These are phyloP conservation scores for Flaveria robusta DNA, from an alignment of 129 eudicot species.

Conservation along the genomic window DNA sequence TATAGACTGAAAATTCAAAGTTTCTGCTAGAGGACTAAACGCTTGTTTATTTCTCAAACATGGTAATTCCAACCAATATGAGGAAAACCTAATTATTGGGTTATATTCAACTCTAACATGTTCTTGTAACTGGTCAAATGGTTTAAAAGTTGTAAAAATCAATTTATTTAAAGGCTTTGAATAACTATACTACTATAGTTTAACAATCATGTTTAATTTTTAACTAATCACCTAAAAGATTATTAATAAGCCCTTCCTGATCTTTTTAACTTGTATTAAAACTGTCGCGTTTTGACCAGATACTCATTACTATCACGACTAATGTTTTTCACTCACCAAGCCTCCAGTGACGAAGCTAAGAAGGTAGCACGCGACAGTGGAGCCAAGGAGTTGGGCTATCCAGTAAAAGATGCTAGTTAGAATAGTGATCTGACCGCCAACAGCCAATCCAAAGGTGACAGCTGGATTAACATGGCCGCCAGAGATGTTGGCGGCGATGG, in stretches of 20 bases:
- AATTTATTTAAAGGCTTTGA: neutral
- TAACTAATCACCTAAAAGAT: neutral
- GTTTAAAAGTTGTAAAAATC: too few species aligned
- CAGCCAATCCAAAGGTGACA: conserved; percentile 63
- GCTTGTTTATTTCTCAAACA: too few species aligned
- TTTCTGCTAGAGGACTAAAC: too few species aligned
- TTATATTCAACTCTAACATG: neutral
- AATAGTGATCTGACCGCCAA: conserved; percentile 59
- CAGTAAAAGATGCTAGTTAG: conserved; percentile 55
- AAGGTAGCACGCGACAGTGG: conserved; percentile 50
- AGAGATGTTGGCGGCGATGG: conserved; percentile 60
- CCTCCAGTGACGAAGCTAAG: conserved; percentile 58
- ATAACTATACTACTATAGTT: neutral
- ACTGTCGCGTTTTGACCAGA: too few species aligned
- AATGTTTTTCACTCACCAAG: conserved; percentile 36
- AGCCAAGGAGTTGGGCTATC: conserved; percentile 52
- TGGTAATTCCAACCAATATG: neutral
- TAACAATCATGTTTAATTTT: neutral
- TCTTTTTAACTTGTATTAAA: too few species aligned
- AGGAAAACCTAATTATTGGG: too few species aligned
- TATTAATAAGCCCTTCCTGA: too few species aligned
- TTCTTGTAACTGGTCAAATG: neutral
- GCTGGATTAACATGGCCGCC: conserved; percentile 70
- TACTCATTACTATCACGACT: too few species aligned
- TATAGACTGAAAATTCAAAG: too few species aligned